These are phyloP conservation scores for Prinsepia uniflora DNA, from an alignment of 306 rosid genomes.

Conservation along the genomic window DNA sequence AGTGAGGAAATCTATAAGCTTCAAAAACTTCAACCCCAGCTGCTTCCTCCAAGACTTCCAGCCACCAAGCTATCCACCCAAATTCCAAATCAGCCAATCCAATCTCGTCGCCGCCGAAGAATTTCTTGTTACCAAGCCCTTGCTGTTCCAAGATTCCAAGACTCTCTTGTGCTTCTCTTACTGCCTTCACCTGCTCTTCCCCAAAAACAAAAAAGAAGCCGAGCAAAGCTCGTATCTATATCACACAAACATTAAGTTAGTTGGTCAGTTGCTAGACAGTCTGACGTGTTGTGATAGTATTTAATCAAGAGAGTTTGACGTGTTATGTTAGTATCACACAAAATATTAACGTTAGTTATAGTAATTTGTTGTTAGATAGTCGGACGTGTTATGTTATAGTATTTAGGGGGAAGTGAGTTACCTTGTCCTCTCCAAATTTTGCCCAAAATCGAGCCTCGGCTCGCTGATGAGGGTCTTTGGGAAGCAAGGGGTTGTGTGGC, in stretches of 20 bases:
- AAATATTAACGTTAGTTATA: not conserved
- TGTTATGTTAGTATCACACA: not conserved
- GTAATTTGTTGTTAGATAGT: too few species aligned
- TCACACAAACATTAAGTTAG: not conserved
- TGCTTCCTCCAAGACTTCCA: not conserved
- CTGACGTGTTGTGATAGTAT: not conserved
- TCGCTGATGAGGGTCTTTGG: conserved; percentile 13
- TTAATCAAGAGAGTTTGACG: too few species aligned
- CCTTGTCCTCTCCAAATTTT: conserved; percentile 20
- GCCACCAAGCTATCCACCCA: conserved; percentile 21
- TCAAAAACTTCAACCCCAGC: conserved; percentile 18
- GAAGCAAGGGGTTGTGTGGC: conserved; percentile 25
- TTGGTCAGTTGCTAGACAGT: not conserved
- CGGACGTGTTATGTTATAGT: not conserved
- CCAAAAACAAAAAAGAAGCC: not conserved
- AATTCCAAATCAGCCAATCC: conserved; percentile 15
- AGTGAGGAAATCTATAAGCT: conserved; percentile 7
- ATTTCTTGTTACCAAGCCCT: conserved; percentile 11
- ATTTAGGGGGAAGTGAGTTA: not conserved
- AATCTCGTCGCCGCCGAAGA: conserved; percentile 6
- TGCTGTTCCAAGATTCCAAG: conserved; percentile 19
- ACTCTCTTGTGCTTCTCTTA: not conserved
- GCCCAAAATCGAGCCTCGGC: conserved; percentile 19
- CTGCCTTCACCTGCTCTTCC: conserved; percentile 18
- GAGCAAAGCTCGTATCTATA: not conserved